phyloP scores from a whole-genome alignment of 2,329 filamentous ascomycete species.

The Beauveria medogensis region DNA sequence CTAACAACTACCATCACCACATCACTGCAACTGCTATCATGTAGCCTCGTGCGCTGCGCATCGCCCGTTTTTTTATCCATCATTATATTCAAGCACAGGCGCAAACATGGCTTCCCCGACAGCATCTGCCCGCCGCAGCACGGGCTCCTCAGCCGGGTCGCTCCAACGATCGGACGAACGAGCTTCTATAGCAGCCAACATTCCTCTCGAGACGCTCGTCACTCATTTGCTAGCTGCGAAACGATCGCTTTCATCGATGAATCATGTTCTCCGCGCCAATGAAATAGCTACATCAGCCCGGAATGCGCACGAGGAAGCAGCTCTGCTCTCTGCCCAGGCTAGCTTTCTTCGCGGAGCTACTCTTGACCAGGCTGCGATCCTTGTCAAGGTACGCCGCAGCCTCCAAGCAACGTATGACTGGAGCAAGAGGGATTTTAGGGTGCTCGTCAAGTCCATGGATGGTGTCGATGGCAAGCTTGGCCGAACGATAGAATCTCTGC shows the following conservation, averaged over 20 bases:
- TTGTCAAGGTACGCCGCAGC: constrained; percentile 42
- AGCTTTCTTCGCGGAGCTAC: constrained; percentile 60
- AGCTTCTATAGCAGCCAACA: constrained; percentile 14
- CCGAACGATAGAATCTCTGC: constrained; percentile 57
- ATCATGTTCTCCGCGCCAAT: constrained; percentile 75
- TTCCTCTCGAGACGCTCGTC: constrained; percentile 66
- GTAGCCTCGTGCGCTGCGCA: constrained; percentile 2
- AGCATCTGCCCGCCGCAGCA: constrained; percentile 28
- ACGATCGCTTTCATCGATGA: constrained; percentile 75
- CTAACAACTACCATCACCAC: neutral
- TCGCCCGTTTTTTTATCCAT: neutral
- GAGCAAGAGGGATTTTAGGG: constrained; percentile 52
- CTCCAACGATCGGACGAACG: constrained; percentile 16
- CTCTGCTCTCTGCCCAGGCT: constrained; percentile 62
- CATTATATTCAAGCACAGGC: neutral
- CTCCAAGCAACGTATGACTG: constrained; percentile 49
- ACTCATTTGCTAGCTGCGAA: constrained; percentile 81
- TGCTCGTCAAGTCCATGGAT: constrained; percentile 58
- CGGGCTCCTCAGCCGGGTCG: constrained; percentile 28
- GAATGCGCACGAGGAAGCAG: constrained; percentile 67
- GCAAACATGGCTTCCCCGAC: constrained; percentile 28
- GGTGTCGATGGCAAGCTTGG: constrained; percentile 56
- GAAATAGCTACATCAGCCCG: constrained; percentile 75
- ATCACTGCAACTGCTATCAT: constrained; percentile 2
- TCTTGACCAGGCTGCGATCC: constrained; percentile 43